Evolutionary conservation across 306 rosid genomes (phyloP).

Genomic region (Malus sylvestris): DNA sequence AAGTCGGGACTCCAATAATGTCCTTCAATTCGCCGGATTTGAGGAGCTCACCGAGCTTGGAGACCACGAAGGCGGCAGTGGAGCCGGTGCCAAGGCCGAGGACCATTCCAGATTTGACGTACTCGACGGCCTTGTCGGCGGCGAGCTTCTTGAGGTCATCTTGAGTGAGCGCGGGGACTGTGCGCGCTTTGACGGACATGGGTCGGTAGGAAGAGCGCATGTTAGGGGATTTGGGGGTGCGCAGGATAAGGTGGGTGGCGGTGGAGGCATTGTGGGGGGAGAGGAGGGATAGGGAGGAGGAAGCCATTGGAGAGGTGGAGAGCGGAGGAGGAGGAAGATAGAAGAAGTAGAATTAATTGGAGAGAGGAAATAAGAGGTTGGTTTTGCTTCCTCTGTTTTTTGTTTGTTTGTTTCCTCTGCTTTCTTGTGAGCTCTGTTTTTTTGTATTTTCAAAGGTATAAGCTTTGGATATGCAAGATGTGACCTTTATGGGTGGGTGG

Average conservation of each 20-base stretch:
- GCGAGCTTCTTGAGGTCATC: conserved; percentile 80
- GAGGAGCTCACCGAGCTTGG: conserved; percentile 65
- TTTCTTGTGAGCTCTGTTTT: background rate
- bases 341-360: background rate
- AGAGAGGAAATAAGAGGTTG: background rate
- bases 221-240: conserved; percentile 33
- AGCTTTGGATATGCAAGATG: background rate
- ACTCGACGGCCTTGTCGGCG: conserved; percentile 79
- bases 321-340: background rate
- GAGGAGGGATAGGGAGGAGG: conserved; percentile 53
- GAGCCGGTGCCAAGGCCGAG: conserved; percentile 91
- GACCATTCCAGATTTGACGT: conserved; percentile 74
- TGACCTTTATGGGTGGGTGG: background rate
- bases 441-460: background rate
- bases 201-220: conserved; percentile 29
- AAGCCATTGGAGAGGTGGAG: conserved; percentile 37
- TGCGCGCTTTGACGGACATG: conserved; percentile 40
- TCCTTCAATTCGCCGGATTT: conserved; percentile 47
- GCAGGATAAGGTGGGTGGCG: conserved; percentile 39
- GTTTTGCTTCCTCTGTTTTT: background rate
- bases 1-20: conserved; percentile 73
- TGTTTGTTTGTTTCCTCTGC: background rate
- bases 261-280: conserved; percentile 37
- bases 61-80: conserved; percentile 84
- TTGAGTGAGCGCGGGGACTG: conserved; percentile 57